Percentiles rank a stretch among this genome's conserved stretches.
Evolutionary conservation across 768 basidiomycete species (phyloP).

Genomic region (Postia placenta): DNA sequence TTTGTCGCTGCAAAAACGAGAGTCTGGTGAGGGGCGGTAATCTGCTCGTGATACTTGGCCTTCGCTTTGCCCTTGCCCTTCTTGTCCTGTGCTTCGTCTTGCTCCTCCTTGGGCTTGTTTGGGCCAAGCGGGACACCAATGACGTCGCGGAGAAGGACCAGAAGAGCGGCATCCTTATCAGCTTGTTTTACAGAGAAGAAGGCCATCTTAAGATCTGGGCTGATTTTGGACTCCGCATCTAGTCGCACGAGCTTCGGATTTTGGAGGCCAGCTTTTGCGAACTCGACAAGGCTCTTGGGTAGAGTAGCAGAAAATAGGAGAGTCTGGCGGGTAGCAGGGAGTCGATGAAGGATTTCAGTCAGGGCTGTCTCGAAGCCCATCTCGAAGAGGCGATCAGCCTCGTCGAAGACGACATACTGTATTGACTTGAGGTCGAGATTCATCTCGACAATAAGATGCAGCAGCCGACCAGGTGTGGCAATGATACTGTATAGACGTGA

Average conservation of each 20-base stretch:
- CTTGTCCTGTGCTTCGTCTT: slow-evolving; percentile 25
- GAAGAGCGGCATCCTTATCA: slow-evolving; percentile 91
- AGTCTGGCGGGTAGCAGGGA: slow-evolving; percentile 84
- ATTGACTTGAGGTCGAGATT: slow-evolving; percentile 82
- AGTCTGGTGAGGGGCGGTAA: slow-evolving; percentile 79
- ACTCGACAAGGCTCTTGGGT: slow-evolving; percentile 92
- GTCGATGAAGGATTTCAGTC: slow-evolving; percentile 84
- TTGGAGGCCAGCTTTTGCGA: slow-evolving; percentile 94
- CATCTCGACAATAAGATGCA: slow-evolving; percentile 98
- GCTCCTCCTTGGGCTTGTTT: slow-evolving; percentile 24
- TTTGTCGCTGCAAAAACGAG: slow-evolving; percentile 95
- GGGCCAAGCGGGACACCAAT: slow-evolving; percentile 69
- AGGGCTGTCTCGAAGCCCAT: slow-evolving; percentile 95
- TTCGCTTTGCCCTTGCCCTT: slow-evolving; percentile 44
- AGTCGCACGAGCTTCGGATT: slow-evolving; percentile 95
- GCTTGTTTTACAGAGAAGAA: slow-evolving; percentile 90
- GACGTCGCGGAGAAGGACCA: slow-evolving; percentile 79
- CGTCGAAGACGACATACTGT: slow-evolving; percentile 92
- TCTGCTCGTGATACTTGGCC: slow-evolving; percentile 36
- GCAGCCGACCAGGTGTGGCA: slow-evolving; percentile 93
- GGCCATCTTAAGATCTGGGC: slow-evolving; percentile 86
- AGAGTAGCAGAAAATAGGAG: slow-evolving; percentile 95
- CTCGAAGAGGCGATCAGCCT: slow-evolving; percentile 97
- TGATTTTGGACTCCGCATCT: slow-evolving; percentile 95
- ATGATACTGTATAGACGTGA: slow-evolving; percentile 60